Percentiles rank a stretch among this genome's conserved stretches.
Conservation (phyloP, 345 rosid species). For the Citrus hindsii region DNA sequence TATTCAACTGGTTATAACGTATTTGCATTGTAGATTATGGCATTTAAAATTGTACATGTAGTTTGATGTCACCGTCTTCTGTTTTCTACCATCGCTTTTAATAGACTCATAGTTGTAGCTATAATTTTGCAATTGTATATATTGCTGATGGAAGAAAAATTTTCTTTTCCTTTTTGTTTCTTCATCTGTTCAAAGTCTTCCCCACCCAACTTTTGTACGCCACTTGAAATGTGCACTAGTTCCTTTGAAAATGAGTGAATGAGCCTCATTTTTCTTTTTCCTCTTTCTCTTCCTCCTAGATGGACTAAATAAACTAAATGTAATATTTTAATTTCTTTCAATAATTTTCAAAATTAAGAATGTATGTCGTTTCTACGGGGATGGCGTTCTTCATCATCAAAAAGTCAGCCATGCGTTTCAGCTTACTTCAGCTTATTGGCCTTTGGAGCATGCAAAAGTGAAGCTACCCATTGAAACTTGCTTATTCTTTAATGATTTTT, state of each 20-base stretch:
- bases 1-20: not conserved
- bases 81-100: not conserved
- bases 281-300: not conserved
- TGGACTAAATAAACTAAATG: not conserved
- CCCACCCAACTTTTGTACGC: conserved; percentile 8
- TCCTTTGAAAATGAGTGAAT: not conserved
- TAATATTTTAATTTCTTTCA: not conserved
- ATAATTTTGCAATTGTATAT: conserved; percentile 25
- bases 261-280: not conserved
- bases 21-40: not conserved
- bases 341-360: conserved; percentile 5
- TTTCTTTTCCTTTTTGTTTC: not conserved
- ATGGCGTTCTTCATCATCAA: not conserved
- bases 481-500: conserved; percentile 1
- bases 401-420: not conserved
- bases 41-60: conserved; percentile 23
- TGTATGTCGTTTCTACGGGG: conserved; percentile 1
- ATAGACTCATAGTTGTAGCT: not conserved
- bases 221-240: not conserved
- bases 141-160: conserved; percentile 3
- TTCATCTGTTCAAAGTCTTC: not conserved
- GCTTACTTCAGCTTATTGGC: conserved; percentile 3
- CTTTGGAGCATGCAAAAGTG: conserved; percentile 14
- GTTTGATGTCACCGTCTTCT: conserved; percentile 6
- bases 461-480: not conserved